A percentile compares a stretch with the other conserved stretches of the same genome.
These are phyloP conservation scores for Penicillium expansum DNA, from an alignment of 2,329 filamentous ascomycete genomes.

Conservation along the genomic window DNA sequence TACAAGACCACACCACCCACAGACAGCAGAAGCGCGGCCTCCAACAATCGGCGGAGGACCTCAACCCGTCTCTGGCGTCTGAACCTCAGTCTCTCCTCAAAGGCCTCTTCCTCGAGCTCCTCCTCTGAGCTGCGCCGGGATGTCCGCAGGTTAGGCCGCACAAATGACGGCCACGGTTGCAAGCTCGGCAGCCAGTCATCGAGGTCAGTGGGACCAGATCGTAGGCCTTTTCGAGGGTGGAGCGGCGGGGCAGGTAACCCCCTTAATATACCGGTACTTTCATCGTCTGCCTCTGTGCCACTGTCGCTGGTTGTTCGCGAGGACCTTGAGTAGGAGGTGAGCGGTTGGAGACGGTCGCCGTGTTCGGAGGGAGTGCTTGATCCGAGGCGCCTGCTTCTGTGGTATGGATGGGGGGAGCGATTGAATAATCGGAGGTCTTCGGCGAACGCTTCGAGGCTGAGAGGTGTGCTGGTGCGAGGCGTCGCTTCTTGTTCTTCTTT, in stretches of 20 bases:
- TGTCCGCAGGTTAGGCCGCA: no score
- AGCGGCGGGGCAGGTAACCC: slow-evolving; percentile 76
- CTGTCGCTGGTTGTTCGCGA: slow-evolving; percentile 74
- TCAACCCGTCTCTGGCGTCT: slow-evolving; percentile 40
- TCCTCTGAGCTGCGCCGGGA: slow-evolving; percentile 35
- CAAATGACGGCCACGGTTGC: slow-evolving; percentile 34
- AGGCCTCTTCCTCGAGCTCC: slow-evolving; percentile 24
- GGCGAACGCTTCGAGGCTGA: slow-evolving; percentile 16
- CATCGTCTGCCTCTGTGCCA: slow-evolving; percentile 92
- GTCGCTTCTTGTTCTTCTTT: slow-evolving; percentile 30
- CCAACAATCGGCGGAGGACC: slow-evolving; percentile 50
- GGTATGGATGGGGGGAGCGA: slow-evolving; percentile 68
- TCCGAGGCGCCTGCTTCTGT: slow-evolving; percentile 59
- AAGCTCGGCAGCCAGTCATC: slow-evolving; percentile 32
- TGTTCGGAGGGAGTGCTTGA: slow-evolving; percentile 44
- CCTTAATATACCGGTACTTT: slow-evolving; percentile 71
- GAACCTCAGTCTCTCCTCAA: slow-evolving; percentile 25
- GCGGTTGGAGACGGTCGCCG: slow-evolving; percentile 33
- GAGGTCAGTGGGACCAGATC: slow-evolving; percentile 39
- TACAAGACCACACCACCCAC: slow-evolving; percentile 48
- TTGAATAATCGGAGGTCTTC: slow-evolving; percentile 50
- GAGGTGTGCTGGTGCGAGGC: slow-evolving; percentile 20
- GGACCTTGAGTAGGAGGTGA: slow-evolving; percentile 43
- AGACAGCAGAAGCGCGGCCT: slow-evolving; percentile 54
- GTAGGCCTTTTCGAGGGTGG: slow-evolving; percentile 73